Base-by-base conservation (phyloP, 805 yeast genomes). In the Starmerella powellii region DNA sequence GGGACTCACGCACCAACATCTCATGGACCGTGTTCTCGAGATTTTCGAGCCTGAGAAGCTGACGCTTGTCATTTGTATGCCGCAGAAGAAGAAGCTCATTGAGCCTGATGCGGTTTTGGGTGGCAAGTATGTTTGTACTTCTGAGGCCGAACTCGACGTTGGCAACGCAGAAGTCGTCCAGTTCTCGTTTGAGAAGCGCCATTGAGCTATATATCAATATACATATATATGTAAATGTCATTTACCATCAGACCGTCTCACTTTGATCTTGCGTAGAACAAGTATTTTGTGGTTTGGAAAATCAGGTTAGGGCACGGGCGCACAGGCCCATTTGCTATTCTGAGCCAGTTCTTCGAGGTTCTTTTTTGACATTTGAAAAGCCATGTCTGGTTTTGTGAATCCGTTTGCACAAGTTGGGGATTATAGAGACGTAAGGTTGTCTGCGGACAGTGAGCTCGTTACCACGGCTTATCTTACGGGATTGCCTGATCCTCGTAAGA, bases 41-140 rank as follows among this genome's bases (percentile, higher is more conserved):
- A 70, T 80, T 23, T 79, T 88, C 60, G 67, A 68, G 42, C 97
- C 97, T 2, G 74, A 76, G 17, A 77, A 75, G 56, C 85, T 88
- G 56, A 74, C 77, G 4, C 63, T 74, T 40, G 75, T 76, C 42
- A 58, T 60, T 41, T 57, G 67, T 28, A n/a, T 26, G 12, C 34
- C 51, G 2, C 20, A 10, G 13, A 23, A 27, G 20, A 15, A 26
- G 31, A 21, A 8, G 8, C 34, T 40, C 10, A 13, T 43, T 12
- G 45, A 42, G 6, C 36, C 36, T 3, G n/a, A 24, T 3, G 5
- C 26, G 16, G 38, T 37, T 31, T 39, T n/a, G 11, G 35, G 31
- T 10, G 46, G 47, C 10, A 16, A 28, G 12, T 52, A 52, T 21
- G 20, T 16, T 11, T 42, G 50, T 42, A 47, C 51, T 2, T 46